Evolutionary conservation across 2,329 filamentous ascomycete genomes (phyloP).

Genomic region (Didymella pinodella): DNA sequence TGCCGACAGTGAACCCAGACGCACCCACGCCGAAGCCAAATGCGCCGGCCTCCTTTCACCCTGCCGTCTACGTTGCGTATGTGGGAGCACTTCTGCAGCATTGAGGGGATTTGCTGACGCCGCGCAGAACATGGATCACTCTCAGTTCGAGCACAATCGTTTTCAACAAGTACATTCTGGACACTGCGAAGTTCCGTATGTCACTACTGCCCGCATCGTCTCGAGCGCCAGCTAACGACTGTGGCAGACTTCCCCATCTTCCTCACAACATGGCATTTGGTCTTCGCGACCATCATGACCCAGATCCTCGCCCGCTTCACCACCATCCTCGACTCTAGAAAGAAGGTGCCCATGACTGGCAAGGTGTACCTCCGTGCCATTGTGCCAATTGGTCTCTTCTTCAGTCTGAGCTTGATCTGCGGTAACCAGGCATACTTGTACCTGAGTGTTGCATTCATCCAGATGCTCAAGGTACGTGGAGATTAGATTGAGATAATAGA

Average conservation of each 20-base stretch:
- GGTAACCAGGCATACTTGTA: constrained; percentile 96
- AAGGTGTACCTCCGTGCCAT: constrained; percentile 92
- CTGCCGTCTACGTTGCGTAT: constrained; percentile 82
- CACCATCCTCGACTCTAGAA: constrained; percentile 87
- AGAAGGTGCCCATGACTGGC: constrained; percentile 96
- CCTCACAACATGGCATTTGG: constrained; percentile 88
- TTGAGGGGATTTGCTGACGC: constrained; percentile 30
- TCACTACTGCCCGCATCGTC: constrained; percentile 20
- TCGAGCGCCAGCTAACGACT: constrained; percentile 39
- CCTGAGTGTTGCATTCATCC: constrained; percentile 94
- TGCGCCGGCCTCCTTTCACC: constrained; percentile 70
- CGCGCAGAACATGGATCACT: constrained; percentile 82
- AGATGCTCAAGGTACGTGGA: constrained; percentile 90
- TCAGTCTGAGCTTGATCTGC: constrained; percentile 94
- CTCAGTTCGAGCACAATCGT: constrained; percentile 94
- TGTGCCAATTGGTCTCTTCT: constrained; percentile 93
- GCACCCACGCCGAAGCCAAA: constrained; percentile 72
- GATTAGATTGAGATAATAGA: neutral
- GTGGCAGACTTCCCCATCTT: constrained; percentile 64
- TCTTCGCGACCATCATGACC: constrained; percentile 92
- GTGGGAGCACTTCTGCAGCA: constrained; percentile 53
- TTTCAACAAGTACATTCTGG: constrained; percentile 99
- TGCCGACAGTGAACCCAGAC: constrained; percentile 82
- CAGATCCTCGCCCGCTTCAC: constrained; percentile 92
- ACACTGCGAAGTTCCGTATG: constrained; percentile 84